Conservation (phyloP, 2,329 filamentous ascomycete genomes). For the Westerdykella aurantiaca region DNA sequence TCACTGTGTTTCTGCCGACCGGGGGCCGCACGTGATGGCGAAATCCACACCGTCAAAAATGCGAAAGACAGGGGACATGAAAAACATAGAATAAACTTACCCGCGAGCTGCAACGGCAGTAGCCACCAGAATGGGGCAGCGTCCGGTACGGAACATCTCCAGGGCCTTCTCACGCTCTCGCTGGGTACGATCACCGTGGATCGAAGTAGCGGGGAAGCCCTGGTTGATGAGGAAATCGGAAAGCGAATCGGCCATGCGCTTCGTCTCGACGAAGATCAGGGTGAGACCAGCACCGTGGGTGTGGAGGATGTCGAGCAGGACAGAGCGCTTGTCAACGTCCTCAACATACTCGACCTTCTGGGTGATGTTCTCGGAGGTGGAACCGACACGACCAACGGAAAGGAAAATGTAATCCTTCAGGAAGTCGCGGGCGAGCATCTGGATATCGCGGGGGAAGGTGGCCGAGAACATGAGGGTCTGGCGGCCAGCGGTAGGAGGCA, state of each 20-base stretch:
- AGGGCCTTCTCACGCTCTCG: conserved; percentile 96
- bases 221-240: conserved; percentile 99
- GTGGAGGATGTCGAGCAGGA: conserved; percentile 94
- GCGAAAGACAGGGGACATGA: conserved; percentile 3
- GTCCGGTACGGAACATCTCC: conserved; percentile 93
- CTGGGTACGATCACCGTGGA: conserved; percentile 97
- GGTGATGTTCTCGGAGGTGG: conserved; percentile 99
- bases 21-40: no score
- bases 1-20: no score
- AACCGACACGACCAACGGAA: conserved; percentile 96
- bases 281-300: conserved; percentile 85
- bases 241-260: conserved; percentile 97
- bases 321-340: conserved; percentile 94
- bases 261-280: conserved; percentile 97
- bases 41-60: no score
- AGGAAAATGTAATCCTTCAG: conserved; percentile 99
- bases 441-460: conserved; percentile 97
- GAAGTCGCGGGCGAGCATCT: conserved; percentile 98
- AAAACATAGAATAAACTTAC: conserved; percentile 11
- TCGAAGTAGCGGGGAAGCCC: conserved; percentile 95
- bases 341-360: conserved; percentile 98
- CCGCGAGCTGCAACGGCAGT: conserved; percentile 84
- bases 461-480: conserved; percentile 99
- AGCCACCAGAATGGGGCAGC: conserved; percentile 93
- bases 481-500: conserved; percentile 75